Percentiles rank a stretch among this genome's conserved stretches.
Conservation (phyloP, 2,329 filamentous ascomycete species). For the Scedosporium apiospermum region DNA sequence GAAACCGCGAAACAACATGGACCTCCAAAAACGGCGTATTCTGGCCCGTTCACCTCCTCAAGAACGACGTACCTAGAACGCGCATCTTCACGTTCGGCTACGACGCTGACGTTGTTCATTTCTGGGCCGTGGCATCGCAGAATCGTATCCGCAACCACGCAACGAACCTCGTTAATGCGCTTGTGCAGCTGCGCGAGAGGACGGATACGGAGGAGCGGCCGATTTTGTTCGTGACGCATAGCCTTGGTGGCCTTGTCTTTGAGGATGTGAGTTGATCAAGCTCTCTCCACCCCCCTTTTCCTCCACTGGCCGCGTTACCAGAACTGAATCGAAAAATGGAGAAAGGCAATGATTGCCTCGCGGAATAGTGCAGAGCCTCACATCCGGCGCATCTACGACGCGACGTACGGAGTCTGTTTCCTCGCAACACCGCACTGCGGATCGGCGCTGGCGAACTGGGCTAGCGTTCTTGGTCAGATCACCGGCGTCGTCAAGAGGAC, state of each 20-base stretch:
- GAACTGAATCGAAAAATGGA: too few species aligned
- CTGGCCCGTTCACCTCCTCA: background rate
- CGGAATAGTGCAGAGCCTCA: conserved; percentile 7
- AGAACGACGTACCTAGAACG: background rate
- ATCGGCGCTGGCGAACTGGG: conserved; percentile 3
- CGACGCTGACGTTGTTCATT: background rate
- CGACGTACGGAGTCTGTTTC: conserved; percentile 2
- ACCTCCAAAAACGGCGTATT: background rate
- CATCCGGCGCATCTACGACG: background rate
- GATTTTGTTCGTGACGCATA: background rate
- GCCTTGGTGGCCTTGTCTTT: background rate
- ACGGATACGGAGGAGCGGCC: conserved; percentile 3
- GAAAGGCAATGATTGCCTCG: background rate
- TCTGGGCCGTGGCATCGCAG: background rate
- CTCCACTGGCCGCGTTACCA: too few species aligned
- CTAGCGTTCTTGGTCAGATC: background rate
- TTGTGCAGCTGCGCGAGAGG: conserved; percentile 6
- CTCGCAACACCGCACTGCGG: conserved; percentile 8
- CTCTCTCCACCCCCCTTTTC: too few species aligned
- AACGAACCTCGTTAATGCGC: background rate
- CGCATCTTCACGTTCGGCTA: background rate
- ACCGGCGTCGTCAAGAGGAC: conserved; percentile 3
- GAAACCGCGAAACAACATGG: background rate
- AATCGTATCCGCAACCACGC: background rate
- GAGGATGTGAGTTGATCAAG: background rate